Conservation (phyloP, 1,284 basidiomycete genomes). For the Heterobasidion parviporum region DNA sequence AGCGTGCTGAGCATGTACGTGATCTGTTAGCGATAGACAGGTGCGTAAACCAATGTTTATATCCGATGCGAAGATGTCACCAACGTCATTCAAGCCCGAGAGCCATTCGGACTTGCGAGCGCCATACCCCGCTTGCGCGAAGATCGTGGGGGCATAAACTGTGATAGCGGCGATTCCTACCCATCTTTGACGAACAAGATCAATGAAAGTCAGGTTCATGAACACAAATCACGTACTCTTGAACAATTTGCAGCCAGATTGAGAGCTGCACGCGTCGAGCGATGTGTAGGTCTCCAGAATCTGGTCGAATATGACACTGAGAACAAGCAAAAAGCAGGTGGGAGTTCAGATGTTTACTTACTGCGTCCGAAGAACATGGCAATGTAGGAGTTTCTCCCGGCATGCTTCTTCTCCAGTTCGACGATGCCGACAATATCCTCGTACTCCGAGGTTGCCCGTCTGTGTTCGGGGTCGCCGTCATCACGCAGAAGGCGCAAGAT, state of each 20-base stretch:
- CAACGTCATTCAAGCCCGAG: constrained; percentile 37
- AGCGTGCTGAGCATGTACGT: constrained; percentile 39
- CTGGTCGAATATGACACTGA: constrained; percentile 8
- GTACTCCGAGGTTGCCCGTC: constrained; percentile 21
- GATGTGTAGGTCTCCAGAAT: constrained; percentile 34
- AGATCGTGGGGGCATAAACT: constrained; percentile 42
- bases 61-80: constrained; percentile 3
- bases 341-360: constrained; percentile 4
- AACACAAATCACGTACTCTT: constrained; percentile 26
- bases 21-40: constrained; percentile 20
- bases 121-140: constrained; percentile 36
- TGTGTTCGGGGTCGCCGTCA: constrained; percentile 16
- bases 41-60: background rate
- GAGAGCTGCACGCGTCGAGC: constrained; percentile 38
- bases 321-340: background rate
- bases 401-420: constrained; percentile 53
- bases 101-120: constrained; percentile 38
- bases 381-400: constrained; percentile 34
- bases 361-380: constrained; percentile 39
- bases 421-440: constrained; percentile 8
- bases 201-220: background rate
- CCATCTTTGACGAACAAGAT: constrained; percentile 22
- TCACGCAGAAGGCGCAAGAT: constrained; percentile 29
- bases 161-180: constrained; percentile 45
- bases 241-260: constrained; percentile 42